Base-by-base conservation (phyloP, 2,329 filamentous ascomycete species). In the Cordyceps fumosorosea region DNA sequence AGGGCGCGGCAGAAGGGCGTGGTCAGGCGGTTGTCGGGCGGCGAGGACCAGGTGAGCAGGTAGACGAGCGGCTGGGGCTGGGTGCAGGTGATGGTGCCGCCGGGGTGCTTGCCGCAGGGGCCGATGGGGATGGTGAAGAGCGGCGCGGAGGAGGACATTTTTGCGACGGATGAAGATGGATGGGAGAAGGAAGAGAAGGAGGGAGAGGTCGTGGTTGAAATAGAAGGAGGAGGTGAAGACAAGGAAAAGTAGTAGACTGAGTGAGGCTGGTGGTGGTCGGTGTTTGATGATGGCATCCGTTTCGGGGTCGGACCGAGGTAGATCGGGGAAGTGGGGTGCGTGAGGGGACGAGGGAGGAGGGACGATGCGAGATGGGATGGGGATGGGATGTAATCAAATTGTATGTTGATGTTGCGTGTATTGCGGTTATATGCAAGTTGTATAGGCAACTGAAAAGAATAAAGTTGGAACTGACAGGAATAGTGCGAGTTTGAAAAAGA, bases 1-100 rank as follows among this genome's bases (percentile, higher is more conserved):
- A 93, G 74, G 14, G 89, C 81, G 63, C 82, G 77, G 76, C 87
- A 88, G 69, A 92, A 89, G 45, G 81, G 76, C 1, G 86, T 85
- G 1, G 86, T 88, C 52, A 93, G 81, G 44, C 90, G 84, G 76
- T 93, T 95, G 76, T 95, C 90, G 1, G 87, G 85, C 1, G 88
- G 85, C 11, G 86, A 88, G 62, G 77, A 78, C 73, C 90, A 89
- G 29, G 88, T 89, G 34, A 93, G 80, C 26, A 93, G 79, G 75
- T 95, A 95, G 70, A 91, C 81, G 45, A 76, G 72, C 4, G 82
- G 78, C 16, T 78, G 73, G 1, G 88, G 86, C 60, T 82, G 76
- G 12, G 87, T 87, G 78, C 84, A 86, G 65, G 81, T 77, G 65
- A 93, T 82, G 66, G 75, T 75, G 69, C 88, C 88, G 66, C 81